Evolutionary conservation across 345 rosid genomes (phyloP).

Genomic region (Salix viminalis): DNA sequence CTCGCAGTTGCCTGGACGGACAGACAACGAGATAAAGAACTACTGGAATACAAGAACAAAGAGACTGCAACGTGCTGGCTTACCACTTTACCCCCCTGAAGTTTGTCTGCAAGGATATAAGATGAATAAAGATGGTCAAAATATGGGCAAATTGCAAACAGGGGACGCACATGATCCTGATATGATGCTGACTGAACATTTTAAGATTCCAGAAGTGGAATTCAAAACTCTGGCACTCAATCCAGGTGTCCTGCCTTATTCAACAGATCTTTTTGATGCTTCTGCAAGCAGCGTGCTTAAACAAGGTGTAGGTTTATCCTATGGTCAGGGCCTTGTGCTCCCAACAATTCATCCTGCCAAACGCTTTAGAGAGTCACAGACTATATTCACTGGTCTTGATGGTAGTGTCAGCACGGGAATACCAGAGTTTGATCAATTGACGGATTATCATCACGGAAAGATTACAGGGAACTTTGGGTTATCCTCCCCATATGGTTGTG

Average conservation of each 20-base stretch:
- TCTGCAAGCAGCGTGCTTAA: constrained; percentile 53
- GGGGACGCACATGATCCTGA: constrained; percentile 53
- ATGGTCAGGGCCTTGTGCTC: constrained; percentile 47
- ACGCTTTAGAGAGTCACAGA: constrained; percentile 54
- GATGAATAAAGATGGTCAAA: constrained; percentile 45
- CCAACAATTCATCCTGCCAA: constrained; percentile 49
- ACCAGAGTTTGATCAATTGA: constrained; percentile 41
- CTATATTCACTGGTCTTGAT: constrained; percentile 40
- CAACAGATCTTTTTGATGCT: constrained; percentile 57
- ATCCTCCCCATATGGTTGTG: constrained; percentile 48
- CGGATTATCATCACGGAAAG: constrained; percentile 38
- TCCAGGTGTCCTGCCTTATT: constrained; percentile 43
- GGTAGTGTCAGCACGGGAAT: constrained; percentile 42
- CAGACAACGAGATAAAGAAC: constrained; percentile 98
- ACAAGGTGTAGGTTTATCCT: constrained; percentile 55
- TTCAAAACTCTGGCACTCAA: constrained; percentile 62
- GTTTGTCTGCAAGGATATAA: constrained; percentile 53
- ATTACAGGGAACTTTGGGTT: constrained; percentile 41
- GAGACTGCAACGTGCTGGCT: constrained; percentile 88
- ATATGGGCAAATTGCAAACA: constrained; percentile 23
- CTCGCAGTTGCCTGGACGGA: constrained; percentile 87
- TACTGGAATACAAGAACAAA: constrained; percentile 99
- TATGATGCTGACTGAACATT: constrained; percentile 46
- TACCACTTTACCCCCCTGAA: constrained; percentile 92
- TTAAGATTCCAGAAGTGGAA: constrained; percentile 56